Percentiles rank a stretch among this genome's conserved stretches.
phyloP scores from a whole-genome alignment of 345 rosid genomes.

The Eucalyptus viminalis region DNA sequence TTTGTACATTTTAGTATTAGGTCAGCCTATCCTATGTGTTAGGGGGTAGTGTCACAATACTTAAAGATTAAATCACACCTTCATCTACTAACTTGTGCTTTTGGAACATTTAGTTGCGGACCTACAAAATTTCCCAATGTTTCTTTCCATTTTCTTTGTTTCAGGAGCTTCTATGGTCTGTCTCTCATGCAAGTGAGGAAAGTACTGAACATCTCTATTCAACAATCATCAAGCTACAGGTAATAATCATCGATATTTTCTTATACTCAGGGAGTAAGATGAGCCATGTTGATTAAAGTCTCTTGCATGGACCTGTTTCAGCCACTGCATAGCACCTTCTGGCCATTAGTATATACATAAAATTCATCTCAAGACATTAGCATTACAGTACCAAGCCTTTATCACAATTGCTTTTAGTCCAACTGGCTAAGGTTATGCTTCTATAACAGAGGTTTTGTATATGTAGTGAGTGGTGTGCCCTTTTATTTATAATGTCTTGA shows the following conservation, averaged over 20 bases:
- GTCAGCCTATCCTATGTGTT: neutral
- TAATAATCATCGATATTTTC: neutral
- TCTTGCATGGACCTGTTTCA: neutral
- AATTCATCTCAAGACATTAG: neutral
- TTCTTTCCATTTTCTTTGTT: neutral
- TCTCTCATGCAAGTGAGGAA: conserved; percentile 80
- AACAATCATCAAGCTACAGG: conserved; percentile 82
- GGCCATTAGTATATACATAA: neutral
- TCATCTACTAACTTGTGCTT: neutral
- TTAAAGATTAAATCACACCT: neutral
- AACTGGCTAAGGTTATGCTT: neutral
- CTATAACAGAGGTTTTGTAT: neutral
- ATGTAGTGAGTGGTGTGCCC: neutral
- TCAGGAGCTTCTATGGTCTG: conserved; percentile 71
- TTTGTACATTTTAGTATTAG: neutral
- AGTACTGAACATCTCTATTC: conserved; percentile 81
- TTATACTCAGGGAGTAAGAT: neutral
- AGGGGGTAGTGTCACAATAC: neutral
- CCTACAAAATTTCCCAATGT: neutral
- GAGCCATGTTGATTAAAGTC: neutral
- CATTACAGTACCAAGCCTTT: neutral
- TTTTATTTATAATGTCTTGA: neutral
- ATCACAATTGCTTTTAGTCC: neutral
- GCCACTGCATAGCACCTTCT: neutral
- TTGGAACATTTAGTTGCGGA: neutral